Evolutionary conservation across 768 basidiomycete genomes (phyloP).

Genomic region (Russula vinacea): DNA sequence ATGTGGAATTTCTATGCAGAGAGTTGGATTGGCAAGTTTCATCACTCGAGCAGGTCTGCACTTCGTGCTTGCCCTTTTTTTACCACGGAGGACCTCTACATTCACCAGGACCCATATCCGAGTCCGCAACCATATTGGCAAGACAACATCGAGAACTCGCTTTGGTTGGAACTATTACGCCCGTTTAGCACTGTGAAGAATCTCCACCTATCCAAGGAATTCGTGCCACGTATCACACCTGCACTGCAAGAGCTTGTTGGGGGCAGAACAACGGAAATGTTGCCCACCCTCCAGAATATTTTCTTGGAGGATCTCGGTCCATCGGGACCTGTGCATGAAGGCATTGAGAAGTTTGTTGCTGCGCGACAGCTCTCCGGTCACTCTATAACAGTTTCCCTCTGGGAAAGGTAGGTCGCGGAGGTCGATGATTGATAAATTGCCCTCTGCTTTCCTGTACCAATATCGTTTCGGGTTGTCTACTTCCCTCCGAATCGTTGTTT

Average conservation of each 20-base stretch:
- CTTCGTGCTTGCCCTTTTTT: neutral
- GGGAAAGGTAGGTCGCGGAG: no score
- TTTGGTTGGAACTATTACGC: neutral
- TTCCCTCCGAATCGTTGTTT: no score
- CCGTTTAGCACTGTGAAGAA: neutral
- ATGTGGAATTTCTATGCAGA: neutral
- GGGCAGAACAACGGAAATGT: neutral
- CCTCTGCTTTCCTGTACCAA: no score
- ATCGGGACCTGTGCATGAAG: neutral
- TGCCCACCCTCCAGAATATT: neutral
- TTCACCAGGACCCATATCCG: no score
- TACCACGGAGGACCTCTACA: neutral
- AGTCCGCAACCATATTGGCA: neutral
- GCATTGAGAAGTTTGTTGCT: neutral
- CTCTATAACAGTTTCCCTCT: no score
- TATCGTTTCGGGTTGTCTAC: no score
- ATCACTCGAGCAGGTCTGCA: neutral
- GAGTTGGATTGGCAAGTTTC: neutral
- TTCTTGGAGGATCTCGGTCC: neutral
- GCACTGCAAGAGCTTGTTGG: neutral
- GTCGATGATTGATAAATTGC: no score
- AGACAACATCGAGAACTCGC: neutral
- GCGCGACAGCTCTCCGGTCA: no score
- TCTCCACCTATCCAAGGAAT: neutral
- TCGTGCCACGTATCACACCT: neutral